Evolutionary conservation across 805 yeast genomes (phyloP).

Genomic region (Tetrapisispora taiwanensis): DNA sequence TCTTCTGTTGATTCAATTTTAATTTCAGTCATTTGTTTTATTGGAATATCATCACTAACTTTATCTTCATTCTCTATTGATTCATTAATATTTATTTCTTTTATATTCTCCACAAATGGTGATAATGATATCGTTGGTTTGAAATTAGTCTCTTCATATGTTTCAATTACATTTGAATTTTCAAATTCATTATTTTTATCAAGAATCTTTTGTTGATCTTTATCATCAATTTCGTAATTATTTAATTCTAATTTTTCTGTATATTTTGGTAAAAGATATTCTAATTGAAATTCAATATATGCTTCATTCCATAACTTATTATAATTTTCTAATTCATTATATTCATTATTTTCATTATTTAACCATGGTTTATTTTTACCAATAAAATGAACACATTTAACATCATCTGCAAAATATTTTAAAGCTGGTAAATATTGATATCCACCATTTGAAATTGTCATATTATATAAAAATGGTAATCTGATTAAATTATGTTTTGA

Average conservation of each 20-base stretch:
- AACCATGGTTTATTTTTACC: slow-evolving; percentile 56
- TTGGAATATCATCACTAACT: too few relatives aligned
- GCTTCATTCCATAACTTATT: not conserved
- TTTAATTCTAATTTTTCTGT: not conserved
- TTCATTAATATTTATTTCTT: not conserved
- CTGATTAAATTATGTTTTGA: slow-evolving; percentile 42
- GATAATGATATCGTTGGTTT: not conserved
- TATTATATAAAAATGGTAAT: slow-evolving; percentile 75
- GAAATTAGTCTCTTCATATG: not conserved
- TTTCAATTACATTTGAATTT: too few relatives aligned
- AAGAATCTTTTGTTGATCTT: not conserved
- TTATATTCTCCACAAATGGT: not conserved
- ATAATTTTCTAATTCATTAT: not conserved
- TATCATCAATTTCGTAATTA: not conserved
- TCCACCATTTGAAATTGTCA: slow-evolving; percentile 54
- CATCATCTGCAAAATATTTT: slow-evolving; percentile 36
- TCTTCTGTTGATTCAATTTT: too few relatives aligned
- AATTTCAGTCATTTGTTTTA: not conserved
- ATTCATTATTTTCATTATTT: not conserved
- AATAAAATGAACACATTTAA: slow-evolving; percentile 53
- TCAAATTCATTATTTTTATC: too few relatives aligned
- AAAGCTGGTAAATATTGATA: slow-evolving; percentile 71
- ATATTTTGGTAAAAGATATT: not conserved
- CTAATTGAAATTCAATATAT: not conserved
- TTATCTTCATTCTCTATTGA: too few relatives aligned